A percentile compares a stretch with the other conserved stretches of the same genome.
phyloP scores from a whole-genome alignment of 163 green algal species.

The Picocystis sp. region DNA sequence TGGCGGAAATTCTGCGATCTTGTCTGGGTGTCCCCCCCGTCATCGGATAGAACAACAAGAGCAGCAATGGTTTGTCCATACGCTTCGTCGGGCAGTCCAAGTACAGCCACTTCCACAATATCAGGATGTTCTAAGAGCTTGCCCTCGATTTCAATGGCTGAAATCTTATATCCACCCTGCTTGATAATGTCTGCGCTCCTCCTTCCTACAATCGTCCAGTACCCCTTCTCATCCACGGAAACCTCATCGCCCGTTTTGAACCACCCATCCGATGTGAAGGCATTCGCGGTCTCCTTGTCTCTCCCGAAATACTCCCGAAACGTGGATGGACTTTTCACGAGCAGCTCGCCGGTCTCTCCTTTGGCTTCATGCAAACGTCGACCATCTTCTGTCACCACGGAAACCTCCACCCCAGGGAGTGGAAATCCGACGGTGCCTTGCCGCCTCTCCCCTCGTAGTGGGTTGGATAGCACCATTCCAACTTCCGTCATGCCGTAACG shows the following conservation, averaged over 20 bases:
- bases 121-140: constrained; percentile 41
- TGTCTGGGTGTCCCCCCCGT: background rate
- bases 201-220: constrained; percentile 50
- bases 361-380: background rate
- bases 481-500: constrained; percentile 96
- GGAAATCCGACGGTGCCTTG: constrained; percentile 65
- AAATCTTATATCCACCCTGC: constrained; percentile 76
- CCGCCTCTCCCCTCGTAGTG: constrained; percentile 40
- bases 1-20: background rate
- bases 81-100: constrained; percentile 40
- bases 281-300: constrained; percentile 51
- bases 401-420: constrained; percentile 56
- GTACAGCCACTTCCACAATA: constrained; percentile 40
- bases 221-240: constrained; percentile 9
- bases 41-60: constrained; percentile 9
- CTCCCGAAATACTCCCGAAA: constrained; percentile 65
- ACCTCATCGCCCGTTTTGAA: constrained; percentile 63
- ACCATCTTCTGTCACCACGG: constrained; percentile 13
- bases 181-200: constrained; percentile 92
- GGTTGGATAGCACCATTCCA: constrained; percentile 74
- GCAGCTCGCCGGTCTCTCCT: constrained; percentile 41
- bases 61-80: constrained; percentile 31
- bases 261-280: constrained; percentile 68
- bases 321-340: constrained; percentile 35
- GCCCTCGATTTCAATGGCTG: constrained; percentile 51